phyloP scores from a whole-genome alignment of 345 rosid genomes.

The Eucalyptus cloeziana region DNA sequence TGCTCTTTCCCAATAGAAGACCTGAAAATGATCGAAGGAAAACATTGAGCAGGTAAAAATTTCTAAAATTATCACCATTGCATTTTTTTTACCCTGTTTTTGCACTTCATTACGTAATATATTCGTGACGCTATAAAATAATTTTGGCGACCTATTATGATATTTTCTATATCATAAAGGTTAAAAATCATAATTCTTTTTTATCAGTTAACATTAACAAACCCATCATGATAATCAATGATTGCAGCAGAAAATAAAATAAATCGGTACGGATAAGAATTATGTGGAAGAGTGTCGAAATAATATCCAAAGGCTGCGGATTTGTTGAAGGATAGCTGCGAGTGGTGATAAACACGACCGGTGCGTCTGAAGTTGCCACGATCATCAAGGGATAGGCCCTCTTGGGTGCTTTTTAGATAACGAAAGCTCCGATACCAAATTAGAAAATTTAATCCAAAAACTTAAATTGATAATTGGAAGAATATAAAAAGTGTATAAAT shows the following conservation, averaged over 20 bases:
- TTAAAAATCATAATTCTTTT: not conserved
- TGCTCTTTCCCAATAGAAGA: too few species aligned
- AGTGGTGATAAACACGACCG: not conserved
- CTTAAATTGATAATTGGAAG: too few species aligned
- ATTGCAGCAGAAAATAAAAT: not conserved
- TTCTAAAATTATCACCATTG: too few species aligned
- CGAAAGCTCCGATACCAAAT: too few species aligned
- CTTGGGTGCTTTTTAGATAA: not conserved
- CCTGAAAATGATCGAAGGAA: too few species aligned
- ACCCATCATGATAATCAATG: not conserved
- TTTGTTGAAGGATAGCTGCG: not conserved
- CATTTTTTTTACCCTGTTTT: too few species aligned
- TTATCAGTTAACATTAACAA: not conserved
- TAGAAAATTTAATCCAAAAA: too few species aligned
- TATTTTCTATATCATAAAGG: not conserved
- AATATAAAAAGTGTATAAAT: too few species aligned
- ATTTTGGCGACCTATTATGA: too few species aligned
- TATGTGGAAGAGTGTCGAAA: not conserved
- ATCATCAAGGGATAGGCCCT: not conserved
- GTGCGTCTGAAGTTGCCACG: not conserved
- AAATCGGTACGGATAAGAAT: accelerated
- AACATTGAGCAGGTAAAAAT: too few species aligned
- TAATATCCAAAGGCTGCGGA: not conserved
- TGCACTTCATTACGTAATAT: too few species aligned
- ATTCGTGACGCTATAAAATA: too few species aligned